phyloP scores from a whole-genome alignment of 2,329 filamentous ascomycete genomes.

The Fusarium sp. region DNA sequence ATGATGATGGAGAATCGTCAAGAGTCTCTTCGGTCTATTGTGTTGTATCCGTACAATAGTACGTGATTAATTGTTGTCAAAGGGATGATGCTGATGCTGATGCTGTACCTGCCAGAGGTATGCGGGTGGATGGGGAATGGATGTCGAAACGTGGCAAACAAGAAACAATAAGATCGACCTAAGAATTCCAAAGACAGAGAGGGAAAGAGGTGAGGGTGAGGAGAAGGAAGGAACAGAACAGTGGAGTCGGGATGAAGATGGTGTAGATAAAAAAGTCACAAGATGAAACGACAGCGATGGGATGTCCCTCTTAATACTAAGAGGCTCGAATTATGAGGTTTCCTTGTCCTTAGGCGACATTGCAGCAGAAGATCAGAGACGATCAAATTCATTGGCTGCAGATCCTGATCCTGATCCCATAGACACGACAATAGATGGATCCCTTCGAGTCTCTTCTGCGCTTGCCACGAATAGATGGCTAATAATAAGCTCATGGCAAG shows the following conservation, averaged over 20 bases:
- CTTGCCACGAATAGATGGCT: constrained; percentile 28
- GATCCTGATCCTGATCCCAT: neutral
- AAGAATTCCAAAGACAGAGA: constrained; percentile 33
- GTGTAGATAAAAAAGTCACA: constrained; percentile 13
- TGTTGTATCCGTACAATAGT: neutral
- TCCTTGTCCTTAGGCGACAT: constrained; percentile 12
- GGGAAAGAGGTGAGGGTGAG: neutral
- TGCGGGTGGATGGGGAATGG: constrained; percentile 16
- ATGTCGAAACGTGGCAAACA: constrained; percentile 34
- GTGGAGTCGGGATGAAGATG: constrained; percentile 27
- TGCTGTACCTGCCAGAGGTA: constrained; percentile 41
- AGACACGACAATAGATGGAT: constrained; percentile 6
- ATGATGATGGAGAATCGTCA: constrained; percentile 31
- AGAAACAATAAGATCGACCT: constrained; percentile 30
- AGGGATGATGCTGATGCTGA: constrained; percentile 25
- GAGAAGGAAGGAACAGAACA: neutral
- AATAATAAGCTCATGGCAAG: constrained; percentile 14
- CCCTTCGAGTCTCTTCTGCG: constrained; percentile 5
- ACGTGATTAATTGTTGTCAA: constrained; percentile 31
- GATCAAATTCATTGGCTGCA: constrained; percentile 27
- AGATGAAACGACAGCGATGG: constrained; percentile 35
- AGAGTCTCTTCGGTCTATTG: constrained; percentile 12
- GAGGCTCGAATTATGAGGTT: neutral
- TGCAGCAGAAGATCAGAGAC: constrained; percentile 9
- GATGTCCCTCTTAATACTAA: constrained; percentile 18